These are phyloP conservation scores for Chamaecrista fasciculata DNA, from an alignment of 306 rosid genomes.

Conservation along the genomic window DNA sequence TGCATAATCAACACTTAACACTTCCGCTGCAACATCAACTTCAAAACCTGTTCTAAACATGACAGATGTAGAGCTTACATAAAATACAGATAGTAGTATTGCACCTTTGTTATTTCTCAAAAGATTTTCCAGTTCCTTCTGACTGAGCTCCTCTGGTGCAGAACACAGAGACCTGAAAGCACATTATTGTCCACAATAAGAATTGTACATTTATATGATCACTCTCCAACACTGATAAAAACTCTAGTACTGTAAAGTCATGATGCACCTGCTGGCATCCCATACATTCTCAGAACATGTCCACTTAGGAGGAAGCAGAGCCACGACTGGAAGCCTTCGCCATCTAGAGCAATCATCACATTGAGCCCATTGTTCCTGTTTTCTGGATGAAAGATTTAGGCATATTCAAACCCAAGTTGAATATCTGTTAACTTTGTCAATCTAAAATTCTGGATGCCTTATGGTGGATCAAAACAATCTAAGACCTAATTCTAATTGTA, in stretches of 20 bases:
- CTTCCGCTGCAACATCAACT: neutral
- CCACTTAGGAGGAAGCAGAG: slow-evolving; percentile 97
- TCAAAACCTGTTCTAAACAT: slow-evolving; percentile 12
- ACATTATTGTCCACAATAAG: slow-evolving; percentile 28
- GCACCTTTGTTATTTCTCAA: slow-evolving; percentile 65
- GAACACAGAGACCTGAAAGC: slow-evolving; percentile 60
- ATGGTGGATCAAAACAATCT: slow-evolving; percentile 10
- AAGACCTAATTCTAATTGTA: slow-evolving; percentile 13
- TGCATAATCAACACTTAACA: slow-evolving; percentile 12
- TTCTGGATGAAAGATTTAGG: slow-evolving; percentile 45
- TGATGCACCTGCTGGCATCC: slow-evolving; percentile 72
- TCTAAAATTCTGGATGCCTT: neutral
- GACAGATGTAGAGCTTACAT: neutral
- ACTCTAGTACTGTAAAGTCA: slow-evolving; percentile 10
- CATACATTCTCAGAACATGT: slow-evolving; percentile 76
- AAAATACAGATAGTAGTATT: slow-evolving; percentile 9
- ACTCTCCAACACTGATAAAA: slow-evolving; percentile 19
- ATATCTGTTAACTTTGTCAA: slow-evolving; percentile 1
- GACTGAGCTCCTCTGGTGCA: slow-evolving; percentile 63
- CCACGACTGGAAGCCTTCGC: slow-evolving; percentile 80
- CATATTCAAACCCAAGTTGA: slow-evolving; percentile 35
- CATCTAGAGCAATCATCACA: slow-evolving; percentile 95
- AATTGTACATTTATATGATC: slow-evolving; percentile 21
- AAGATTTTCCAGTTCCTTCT: slow-evolving; percentile 70
- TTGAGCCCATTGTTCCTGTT: slow-evolving; percentile 87